phyloP scores from a whole-genome alignment of 2,329 filamentous ascomycete species.

The Blastomyces gilchristii region DNA sequence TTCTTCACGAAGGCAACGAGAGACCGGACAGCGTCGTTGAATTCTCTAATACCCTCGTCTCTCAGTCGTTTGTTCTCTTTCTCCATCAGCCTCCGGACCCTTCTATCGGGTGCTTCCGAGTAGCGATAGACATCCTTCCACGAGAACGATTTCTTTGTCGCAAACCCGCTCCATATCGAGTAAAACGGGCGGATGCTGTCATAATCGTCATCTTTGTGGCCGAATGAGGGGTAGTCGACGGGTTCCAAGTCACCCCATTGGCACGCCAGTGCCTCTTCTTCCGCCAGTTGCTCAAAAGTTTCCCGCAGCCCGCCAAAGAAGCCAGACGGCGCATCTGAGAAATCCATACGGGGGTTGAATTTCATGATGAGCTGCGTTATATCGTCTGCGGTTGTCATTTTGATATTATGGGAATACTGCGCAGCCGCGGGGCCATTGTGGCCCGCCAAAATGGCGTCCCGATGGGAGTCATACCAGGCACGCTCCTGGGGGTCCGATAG shows the following conservation, averaged over 20 bases:
- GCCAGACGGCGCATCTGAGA: slow-evolving; percentile 66
- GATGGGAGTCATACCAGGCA: slow-evolving; percentile 95
- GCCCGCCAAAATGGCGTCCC: slow-evolving; percentile 68
- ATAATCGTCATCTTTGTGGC: slow-evolving; percentile 61
- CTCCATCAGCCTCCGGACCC: slow-evolving; percentile 75
- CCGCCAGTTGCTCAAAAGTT: slow-evolving; percentile 67
- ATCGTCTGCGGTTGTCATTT: slow-evolving; percentile 69
- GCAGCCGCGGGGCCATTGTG: slow-evolving; percentile 39
- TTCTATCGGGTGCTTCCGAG: slow-evolving; percentile 77
- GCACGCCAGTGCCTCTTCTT: slow-evolving; percentile 67
- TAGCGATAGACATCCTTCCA: slow-evolving; percentile 83
- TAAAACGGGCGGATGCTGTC: slow-evolving; percentile 72
- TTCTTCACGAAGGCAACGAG: slow-evolving; percentile 83
- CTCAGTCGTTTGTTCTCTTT: slow-evolving; percentile 83
- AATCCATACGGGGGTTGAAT: slow-evolving; percentile 68
- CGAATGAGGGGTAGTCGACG: slow-evolving; percentile 71
- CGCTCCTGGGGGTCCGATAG: slow-evolving; percentile 91
- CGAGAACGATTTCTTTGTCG: slow-evolving; percentile 72
- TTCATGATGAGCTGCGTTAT: slow-evolving; percentile 66
- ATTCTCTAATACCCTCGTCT: slow-evolving; percentile 73
- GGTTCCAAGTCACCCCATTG: slow-evolving; percentile 54
- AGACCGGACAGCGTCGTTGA: slow-evolving; percentile 83
- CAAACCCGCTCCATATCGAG: slow-evolving; percentile 65
- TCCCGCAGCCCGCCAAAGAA: slow-evolving; percentile 75
- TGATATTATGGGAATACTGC: slow-evolving; percentile 57